Conservation (phyloP, 2,329 filamentous ascomycete species). For the Arthrobotrys sphaeroides region DNA sequence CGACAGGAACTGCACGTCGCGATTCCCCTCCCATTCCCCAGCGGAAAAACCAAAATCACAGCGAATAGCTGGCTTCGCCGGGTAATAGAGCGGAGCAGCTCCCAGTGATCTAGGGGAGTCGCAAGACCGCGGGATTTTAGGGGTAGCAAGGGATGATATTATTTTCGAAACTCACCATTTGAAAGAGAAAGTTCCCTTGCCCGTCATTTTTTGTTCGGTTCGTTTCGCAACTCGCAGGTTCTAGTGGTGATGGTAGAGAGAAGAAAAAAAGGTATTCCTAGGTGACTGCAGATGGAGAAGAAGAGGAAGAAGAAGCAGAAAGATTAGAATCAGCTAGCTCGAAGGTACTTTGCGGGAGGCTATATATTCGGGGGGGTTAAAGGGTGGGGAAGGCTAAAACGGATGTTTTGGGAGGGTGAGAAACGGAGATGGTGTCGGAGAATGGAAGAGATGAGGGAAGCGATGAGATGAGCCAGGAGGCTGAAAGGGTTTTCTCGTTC, state of each 20-base stretch:
- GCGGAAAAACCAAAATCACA: slow-evolving; percentile 7
- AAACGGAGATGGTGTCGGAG: not conserved
- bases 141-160: not conserved
- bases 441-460: slow-evolving; percentile 2
- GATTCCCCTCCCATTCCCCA: slow-evolving; percentile 4
- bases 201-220: slow-evolving; percentile 24
- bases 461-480: slow-evolving; percentile 49
- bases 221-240: slow-evolving; percentile 2
- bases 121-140: slow-evolving; percentile 1
- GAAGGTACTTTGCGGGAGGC: not conserved
- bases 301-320: not conserved
- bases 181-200: slow-evolving; percentile 50
- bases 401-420: slow-evolving; percentile 15
- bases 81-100: not conserved
- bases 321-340: slow-evolving; percentile 14
- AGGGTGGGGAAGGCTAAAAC: not conserved
- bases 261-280: not conserved
- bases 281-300: not conserved
- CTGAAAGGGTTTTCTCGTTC: slow-evolving; percentile 32
- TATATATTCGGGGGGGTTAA: not conserved
- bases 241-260: not conserved
- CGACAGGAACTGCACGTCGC: slow-evolving; percentile 20
- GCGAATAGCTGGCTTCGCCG: not conserved
- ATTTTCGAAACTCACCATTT: slow-evolving; percentile 44
- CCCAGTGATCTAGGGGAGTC: not conserved